phyloP scores from a whole-genome alignment of 306 rosid species.

The Oxytropis ochrocephala region DNA sequence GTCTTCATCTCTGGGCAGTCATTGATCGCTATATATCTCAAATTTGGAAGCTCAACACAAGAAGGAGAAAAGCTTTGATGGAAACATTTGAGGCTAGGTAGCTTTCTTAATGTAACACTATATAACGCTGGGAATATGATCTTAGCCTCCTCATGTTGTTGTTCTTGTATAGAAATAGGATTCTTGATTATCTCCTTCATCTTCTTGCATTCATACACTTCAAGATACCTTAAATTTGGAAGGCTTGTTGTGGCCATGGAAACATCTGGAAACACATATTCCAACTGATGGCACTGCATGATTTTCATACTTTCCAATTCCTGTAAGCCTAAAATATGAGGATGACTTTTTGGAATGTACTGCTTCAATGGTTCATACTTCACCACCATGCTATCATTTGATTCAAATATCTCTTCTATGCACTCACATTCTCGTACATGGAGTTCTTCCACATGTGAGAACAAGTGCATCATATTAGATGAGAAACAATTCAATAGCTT shows the following conservation, averaged over 20 bases:
- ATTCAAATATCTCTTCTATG: slow-evolving; percentile 2
- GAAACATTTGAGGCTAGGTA: not conserved
- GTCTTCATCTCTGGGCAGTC: not conserved
- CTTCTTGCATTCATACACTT: not conserved
- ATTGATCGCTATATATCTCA: fast-evolving
- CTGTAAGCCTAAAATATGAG: too few relatives aligned
- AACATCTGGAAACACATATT: not conserved
- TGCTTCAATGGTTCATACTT: too few relatives aligned
- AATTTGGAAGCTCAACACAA: not conserved
- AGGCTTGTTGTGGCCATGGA: not conserved
- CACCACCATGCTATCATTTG: not conserved
- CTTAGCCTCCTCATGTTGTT: not conserved
- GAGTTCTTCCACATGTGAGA: not conserved
- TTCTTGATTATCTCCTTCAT: not conserved
- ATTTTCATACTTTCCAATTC: fast-evolving
- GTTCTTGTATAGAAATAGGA: not conserved
- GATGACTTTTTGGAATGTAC: too few relatives aligned
- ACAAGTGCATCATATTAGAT: not conserved
- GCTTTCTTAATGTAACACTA: fast-evolving
- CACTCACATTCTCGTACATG: fast-evolving
- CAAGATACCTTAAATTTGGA: fast-evolving
- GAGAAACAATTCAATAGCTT: not conserved
- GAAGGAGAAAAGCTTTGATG: not conserved
- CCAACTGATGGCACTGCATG: not conserved
- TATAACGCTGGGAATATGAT: not conserved